Evolutionary conservation across 2,329 filamentous ascomycete species (phyloP).

Genomic region (Catunica adiposa): DNA sequence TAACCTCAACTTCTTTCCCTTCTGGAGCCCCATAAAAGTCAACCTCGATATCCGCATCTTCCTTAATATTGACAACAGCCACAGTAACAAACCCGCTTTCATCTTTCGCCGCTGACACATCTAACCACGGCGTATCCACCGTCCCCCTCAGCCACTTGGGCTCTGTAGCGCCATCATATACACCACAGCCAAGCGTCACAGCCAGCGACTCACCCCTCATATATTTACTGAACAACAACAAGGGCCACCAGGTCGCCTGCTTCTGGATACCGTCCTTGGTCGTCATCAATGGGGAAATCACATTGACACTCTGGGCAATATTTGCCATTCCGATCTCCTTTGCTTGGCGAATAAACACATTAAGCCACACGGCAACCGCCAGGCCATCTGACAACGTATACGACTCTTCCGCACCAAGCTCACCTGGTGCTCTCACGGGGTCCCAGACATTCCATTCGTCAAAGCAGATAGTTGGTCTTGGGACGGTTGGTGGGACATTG

Average conservation of each 20-base stretch:
- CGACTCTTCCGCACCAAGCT: slow-evolving; percentile 52
- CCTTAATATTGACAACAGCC: slow-evolving; percentile 57
- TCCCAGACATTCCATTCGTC: slow-evolving; percentile 83
- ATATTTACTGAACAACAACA: slow-evolving; percentile 43
- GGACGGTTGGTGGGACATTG: slow-evolving; percentile 39
- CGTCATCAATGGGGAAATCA: slow-evolving; percentile 64
- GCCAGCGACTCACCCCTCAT: slow-evolving; percentile 60
- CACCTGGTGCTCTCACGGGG: slow-evolving; percentile 51
- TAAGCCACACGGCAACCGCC: slow-evolving; percentile 59
- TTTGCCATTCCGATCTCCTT: slow-evolving; percentile 61
- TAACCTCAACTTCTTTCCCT: slow-evolving; percentile 38
- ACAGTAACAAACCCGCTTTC: slow-evolving; percentile 44
- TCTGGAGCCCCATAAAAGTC: slow-evolving; percentile 37
- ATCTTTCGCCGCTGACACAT: slow-evolving; percentile 45
- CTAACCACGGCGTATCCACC: slow-evolving; percentile 53
- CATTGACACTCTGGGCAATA: slow-evolving; percentile 63
- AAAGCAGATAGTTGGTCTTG: slow-evolving; percentile 57
- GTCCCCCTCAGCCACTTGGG: slow-evolving; percentile 48
- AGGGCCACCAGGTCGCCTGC: slow-evolving; percentile 62
- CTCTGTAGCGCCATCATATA: slow-evolving; percentile 50
- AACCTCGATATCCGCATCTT: slow-evolving; percentile 41
- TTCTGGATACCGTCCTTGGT: slow-evolving; percentile 44
- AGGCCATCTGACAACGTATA: slow-evolving; percentile 63
- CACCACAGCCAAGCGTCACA: slow-evolving; percentile 43
- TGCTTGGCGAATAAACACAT: slow-evolving; percentile 59